Evolutionary conservation across 163 green algal species (phyloP), one percentile per base, ranked within the genome.

Genomic region (Chlorella variabilis): DNA sequence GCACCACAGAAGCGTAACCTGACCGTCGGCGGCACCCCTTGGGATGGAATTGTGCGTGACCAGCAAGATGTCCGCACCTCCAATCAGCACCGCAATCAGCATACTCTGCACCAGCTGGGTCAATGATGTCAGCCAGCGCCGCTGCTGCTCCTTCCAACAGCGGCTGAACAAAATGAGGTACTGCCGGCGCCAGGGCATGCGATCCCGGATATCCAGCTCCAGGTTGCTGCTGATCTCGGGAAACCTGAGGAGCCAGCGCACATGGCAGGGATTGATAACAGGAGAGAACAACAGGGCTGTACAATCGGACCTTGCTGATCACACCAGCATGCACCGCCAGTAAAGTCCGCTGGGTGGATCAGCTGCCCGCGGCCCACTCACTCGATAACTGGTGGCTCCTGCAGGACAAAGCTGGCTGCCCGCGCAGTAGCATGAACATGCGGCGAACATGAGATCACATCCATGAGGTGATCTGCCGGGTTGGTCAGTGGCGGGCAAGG

Each of bases 381-480:
- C 70, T 77, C 70, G 9, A 77, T 66, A 6, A 77, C 70, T 3
- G 70, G 70, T 18, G 70, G 70, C 48, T 77, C 70, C 49, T 78
- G 71, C 71, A 78, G 71, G n/a, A 33, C 6, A 4, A 45, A 70
- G 62, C 33, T 31, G n/a, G n/a, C n/a, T n/a, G n/a, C n/a, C n/a
- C n/a, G n/a, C n/a, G n/a, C n/a, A n/a, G n/a, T n/a, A n/a, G n/a
- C n/a, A n/a, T n/a, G n/a, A n/a, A n/a, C n/a, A n/a, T n/a, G n/a
- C n/a, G n/a, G n/a, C n/a, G n/a, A n/a, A n/a, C n/a, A n/a, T n/a
- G n/a, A n/a, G 67, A 90, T 87, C 13, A 87, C 45, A 27, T 90
- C 87, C 81, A 92, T 82, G 31, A 92, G 84, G 56, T 90, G 83
- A 49, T 92, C 87, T 1, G 76, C 87, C 0, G 87, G 89, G 80